Conservation (phyloP, 192 early-diverging fungal genomes). For the Coemansia sp. region DNA sequence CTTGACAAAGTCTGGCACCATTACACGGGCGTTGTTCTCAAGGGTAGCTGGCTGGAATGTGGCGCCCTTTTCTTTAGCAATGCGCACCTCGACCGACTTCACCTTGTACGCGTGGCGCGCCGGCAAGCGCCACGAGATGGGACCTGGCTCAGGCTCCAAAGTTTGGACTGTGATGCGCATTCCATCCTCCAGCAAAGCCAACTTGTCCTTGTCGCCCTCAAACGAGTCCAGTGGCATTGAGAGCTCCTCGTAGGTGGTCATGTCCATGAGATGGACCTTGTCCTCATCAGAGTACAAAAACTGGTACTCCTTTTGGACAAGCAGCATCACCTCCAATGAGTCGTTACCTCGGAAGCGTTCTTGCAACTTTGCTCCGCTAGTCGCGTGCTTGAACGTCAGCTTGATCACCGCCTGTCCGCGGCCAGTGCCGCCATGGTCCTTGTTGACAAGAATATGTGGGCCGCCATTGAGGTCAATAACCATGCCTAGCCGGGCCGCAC, state of each 20-base stretch:
- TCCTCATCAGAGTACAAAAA: constrained; percentile 67
- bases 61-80: constrained; percentile 64
- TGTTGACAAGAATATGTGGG: constrained; percentile 62
- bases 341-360: constrained; percentile 71
- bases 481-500: constrained; percentile 56
- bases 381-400: constrained; percentile 67
- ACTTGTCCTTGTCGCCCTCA: constrained; percentile 55
- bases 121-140: constrained; percentile 63
- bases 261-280: constrained; percentile 64
- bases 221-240: constrained; percentile 54
- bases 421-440: constrained; percentile 67
- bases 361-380: constrained; percentile 53
- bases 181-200: constrained; percentile 49
- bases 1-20: constrained; percentile 80
- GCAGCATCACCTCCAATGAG: constrained; percentile 64
- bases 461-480: constrained; percentile 65
- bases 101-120: constrained; percentile 57
- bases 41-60: constrained; percentile 63
- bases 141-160: constrained; percentile 55
- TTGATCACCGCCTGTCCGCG: constrained; percentile 62
- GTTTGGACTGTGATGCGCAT: constrained; percentile 57
- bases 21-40: constrained; percentile 60
- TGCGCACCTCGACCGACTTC: constrained; percentile 44
- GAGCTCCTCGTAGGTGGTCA: constrained; percentile 68
- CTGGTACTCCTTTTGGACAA: constrained; percentile 64